Percentiles rank a stretch among this genome's conserved stretches.
phyloP scores from a whole-genome alignment of 2,329 filamentous ascomycete genomes.

The Nigrograna mackinnonii region DNA sequence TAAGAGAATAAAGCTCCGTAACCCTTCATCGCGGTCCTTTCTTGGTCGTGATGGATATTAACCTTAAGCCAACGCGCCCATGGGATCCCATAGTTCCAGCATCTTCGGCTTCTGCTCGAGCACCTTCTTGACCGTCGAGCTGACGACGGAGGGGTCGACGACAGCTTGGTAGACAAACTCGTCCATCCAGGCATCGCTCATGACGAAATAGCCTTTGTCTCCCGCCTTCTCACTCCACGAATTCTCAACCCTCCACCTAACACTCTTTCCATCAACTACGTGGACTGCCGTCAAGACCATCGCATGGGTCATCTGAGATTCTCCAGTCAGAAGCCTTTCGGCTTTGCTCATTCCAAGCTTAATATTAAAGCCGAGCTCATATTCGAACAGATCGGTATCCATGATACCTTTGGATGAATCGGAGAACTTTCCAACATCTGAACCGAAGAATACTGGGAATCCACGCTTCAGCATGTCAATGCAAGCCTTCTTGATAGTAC shows the following conservation, averaged over 20 bases:
- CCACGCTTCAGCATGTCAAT: conserved; percentile 79
- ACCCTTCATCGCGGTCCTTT: too few species aligned
- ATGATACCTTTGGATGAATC: conserved; percentile 72
- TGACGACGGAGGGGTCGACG: conserved; percentile 67
- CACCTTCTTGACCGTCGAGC: conserved; percentile 69
- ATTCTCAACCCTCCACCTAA: conserved; percentile 87
- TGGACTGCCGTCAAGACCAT: conserved; percentile 92
- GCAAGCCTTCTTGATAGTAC: conserved; percentile 71
- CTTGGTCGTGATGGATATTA: too few species aligned
- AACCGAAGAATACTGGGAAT: conserved; percentile 85
- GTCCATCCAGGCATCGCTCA: conserved; percentile 71
- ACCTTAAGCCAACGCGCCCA: conserved; percentile 69
- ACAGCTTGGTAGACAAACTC: conserved; percentile 85
- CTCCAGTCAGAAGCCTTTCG: conserved; percentile 71
- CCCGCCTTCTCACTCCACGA: conserved; percentile 75
- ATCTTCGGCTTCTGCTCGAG: conserved; percentile 71
- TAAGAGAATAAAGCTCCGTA: too few species aligned
- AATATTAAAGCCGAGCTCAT: conserved; percentile 82
- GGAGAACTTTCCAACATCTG: conserved; percentile 83
- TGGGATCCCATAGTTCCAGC: conserved; percentile 71
- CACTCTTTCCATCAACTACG: conserved; percentile 65
- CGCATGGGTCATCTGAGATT: conserved; percentile 86
- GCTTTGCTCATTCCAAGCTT: conserved; percentile 75
- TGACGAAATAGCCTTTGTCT: conserved; percentile 84
- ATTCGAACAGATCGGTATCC: conserved; percentile 77